Conservation (phyloP, 495 filamentous ascomycete genomes). For the Aspergillus heteromorphus region DNA sequence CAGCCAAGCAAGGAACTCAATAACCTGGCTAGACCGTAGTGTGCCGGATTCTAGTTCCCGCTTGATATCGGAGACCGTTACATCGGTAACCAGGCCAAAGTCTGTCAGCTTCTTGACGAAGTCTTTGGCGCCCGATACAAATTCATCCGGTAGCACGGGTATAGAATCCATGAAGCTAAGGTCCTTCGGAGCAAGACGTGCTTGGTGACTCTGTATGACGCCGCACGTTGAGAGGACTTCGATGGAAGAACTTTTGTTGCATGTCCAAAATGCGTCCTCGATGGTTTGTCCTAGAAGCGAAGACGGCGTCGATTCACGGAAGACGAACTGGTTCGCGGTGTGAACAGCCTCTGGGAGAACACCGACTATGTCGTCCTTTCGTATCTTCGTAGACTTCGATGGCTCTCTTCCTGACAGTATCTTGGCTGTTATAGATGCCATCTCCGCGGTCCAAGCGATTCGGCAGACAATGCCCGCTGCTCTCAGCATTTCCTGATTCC, state of each 20-base stretch:
- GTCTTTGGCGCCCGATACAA: slow-evolving; percentile 54
- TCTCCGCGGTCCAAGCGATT: slow-evolving; percentile 80
- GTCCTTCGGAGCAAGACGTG: slow-evolving; percentile 75
- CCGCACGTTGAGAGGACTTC: slow-evolving; percentile 85
- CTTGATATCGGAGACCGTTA: slow-evolving; percentile 81
- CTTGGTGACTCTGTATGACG: slow-evolving; percentile 68
- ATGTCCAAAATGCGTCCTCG: slow-evolving; percentile 92
- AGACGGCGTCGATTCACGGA: slow-evolving; percentile 82
- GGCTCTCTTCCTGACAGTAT: slow-evolving; percentile 24
- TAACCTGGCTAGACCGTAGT: slow-evolving; percentile 65
- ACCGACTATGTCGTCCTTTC: slow-evolving; percentile 54
- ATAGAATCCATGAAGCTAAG: slow-evolving; percentile 88
- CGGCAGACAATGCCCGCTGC: slow-evolving; percentile 86
- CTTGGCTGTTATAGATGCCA: slow-evolving; percentile 61
- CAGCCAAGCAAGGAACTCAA: slow-evolving; percentile 79
- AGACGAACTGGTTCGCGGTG: slow-evolving; percentile 67
- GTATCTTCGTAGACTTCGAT: slow-evolving; percentile 50
- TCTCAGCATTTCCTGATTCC: slow-evolving; percentile 94
- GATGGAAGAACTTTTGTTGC: slow-evolving; percentile 71
- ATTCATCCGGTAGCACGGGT: slow-evolving; percentile 72
- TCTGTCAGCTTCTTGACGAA: slow-evolving; percentile 76
- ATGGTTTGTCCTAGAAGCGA: slow-evolving; percentile 73
- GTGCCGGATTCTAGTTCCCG: slow-evolving; percentile 73
- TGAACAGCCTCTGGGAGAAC: slow-evolving; percentile 76
- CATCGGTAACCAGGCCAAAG: slow-evolving; percentile 73